Percentiles rank a stretch among this genome's conserved stretches.
These are phyloP conservation scores for Candida koratica DNA, from an alignment of 805 yeast species.

Conservation along the genomic window DNA sequence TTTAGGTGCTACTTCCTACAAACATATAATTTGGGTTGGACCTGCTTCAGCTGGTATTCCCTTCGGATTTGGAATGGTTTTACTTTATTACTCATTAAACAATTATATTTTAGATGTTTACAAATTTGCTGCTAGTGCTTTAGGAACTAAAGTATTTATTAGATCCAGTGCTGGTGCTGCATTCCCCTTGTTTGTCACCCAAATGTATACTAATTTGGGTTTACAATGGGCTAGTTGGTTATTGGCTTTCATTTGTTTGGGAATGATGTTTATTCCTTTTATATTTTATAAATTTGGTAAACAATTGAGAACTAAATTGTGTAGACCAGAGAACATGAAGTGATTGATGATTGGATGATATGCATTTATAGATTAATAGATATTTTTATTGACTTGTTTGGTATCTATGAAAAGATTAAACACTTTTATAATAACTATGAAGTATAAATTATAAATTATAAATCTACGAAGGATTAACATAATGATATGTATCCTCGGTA, in stretches of 20 bases:
- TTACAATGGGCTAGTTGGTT: constrained; percentile 80
- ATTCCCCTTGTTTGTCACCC: constrained; percentile 75
- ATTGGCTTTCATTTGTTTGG: constrained; percentile 71
- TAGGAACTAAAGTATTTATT: constrained; percentile 76
- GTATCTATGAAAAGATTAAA: neutral
- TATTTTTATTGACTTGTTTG: too few relatives aligned
- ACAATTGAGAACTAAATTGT: constrained; percentile 55
- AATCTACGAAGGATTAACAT: too few relatives aligned
- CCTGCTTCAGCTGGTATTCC: constrained; percentile 59
- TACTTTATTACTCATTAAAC: constrained; percentile 56
- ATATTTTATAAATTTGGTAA: constrained; percentile 68
- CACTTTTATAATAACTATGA: too few relatives aligned
- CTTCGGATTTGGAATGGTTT: constrained; percentile 60
- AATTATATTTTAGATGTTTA: constrained; percentile 90
- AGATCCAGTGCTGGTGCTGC: constrained; percentile 87
- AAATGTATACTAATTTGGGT: constrained; percentile 72
- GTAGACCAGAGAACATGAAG: constrained; percentile 33
- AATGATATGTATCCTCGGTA: constrained; percentile 4
- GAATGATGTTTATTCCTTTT: constrained; percentile 71
- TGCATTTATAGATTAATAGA: too few relatives aligned
- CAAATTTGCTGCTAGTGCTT: constrained; percentile 73
- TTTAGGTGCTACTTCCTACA: constrained; percentile 72
- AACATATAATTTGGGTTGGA: constrained; percentile 64
- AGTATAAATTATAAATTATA: too few relatives aligned
- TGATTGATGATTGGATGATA: too few relatives aligned